Evolutionary conservation across 768 basidiomycete species (phyloP), one percentile per base, ranked within the genome.

Genomic region (Phaeotremella skinneri): DNA sequence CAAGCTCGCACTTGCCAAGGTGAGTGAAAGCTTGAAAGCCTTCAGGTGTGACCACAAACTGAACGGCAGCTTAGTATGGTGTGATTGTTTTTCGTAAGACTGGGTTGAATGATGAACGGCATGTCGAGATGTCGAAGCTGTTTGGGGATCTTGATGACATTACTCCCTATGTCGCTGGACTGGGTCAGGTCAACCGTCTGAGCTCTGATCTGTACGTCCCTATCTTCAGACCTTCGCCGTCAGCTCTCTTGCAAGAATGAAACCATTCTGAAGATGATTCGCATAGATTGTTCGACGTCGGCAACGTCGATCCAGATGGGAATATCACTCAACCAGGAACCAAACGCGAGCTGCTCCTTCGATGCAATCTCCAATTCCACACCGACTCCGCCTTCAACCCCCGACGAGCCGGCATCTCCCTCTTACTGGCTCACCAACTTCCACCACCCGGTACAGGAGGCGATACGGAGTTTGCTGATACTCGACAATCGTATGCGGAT

Each of bases 381-480:
- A 52, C 53, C 9, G 62, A 63, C 26, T 58, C 56, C 1, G 56
- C 62, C 6, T 63, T 63, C 41, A 63, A 63, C 37, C 62, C 62
- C 25, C 54, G 62, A 26, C 52, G 52, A 11, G 62, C 62, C 2
- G 68, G 72, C 47, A 70, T 71, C 54, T 65, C 64, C 3, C 54
- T 73, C 2, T 59, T 76, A n/a, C 62, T 73, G 16, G 70, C 74
- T 7, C 70, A 68, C 27, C 43, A 57, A 34, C 52, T 76, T 1
- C 73, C 74, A 9, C 58, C 61, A 5, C 56, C 59, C 4, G 74
- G 71, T n/a, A 62, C 58, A 1, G 64, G 64, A 20, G 74, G 74
- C 25, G 60, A 68, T 37, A 76, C 74, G n/a, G 63, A 64, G 59
- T 75, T 66, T 34, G 58, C 62, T 53, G 73, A 75, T 55, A 55